Conservation (phyloP, 164 flowering plant species). For the Litsea cubeba region DNA sequence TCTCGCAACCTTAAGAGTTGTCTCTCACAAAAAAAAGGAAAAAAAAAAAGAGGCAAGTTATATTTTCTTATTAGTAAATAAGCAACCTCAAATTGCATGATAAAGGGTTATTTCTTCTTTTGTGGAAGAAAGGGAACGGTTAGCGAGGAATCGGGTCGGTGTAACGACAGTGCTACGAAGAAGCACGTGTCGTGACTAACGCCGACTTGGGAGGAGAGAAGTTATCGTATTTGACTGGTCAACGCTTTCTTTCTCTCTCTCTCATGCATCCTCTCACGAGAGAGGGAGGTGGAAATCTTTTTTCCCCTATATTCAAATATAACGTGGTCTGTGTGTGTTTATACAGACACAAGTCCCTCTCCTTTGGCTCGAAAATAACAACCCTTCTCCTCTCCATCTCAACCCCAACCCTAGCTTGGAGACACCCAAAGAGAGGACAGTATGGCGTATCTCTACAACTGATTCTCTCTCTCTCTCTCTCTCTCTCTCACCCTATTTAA, state of each 20-base stretch:
- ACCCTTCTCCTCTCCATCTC: neutral
- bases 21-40: too few species aligned
- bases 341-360: neutral
- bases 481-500: conserved; percentile 15
- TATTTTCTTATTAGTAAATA: too few species aligned
- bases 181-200: neutral
- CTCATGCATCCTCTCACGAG: neutral
- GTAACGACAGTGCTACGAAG: neutral
- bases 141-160: neutral
- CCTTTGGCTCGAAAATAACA: neutral
- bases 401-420: conserved; percentile 26
- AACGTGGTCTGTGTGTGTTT: neutral
- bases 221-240: too few species aligned
- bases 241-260: neutral
- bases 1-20: too few species aligned
- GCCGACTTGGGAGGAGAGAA: neutral
- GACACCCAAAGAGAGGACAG: conserved; percentile 30
- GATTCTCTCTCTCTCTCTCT: conserved; percentile 17
- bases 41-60: too few species aligned
- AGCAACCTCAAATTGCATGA: too few species aligned
- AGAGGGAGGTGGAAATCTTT: neutral
- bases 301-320: too few species aligned
- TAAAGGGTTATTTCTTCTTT: too few species aligned
- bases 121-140: too few species aligned
- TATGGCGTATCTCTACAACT: conserved; percentile 29